These are phyloP conservation scores for Aureobasidium namibiae DNA, from an alignment of 2,329 filamentous ascomycete species.

Conservation along the genomic window DNA sequence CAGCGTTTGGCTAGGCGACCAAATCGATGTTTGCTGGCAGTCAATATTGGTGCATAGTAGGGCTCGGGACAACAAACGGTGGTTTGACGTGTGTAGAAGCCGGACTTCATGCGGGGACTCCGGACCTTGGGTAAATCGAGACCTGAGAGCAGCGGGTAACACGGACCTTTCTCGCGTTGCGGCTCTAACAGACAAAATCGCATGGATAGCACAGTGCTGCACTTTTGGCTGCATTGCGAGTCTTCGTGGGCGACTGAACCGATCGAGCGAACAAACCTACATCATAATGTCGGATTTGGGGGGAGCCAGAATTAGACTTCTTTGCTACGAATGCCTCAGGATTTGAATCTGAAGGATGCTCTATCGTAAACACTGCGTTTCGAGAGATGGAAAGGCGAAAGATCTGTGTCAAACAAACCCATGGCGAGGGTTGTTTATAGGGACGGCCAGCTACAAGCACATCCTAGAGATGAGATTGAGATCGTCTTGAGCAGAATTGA, in stretches of 20 bases:
- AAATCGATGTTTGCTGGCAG: not conserved
- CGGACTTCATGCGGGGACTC: conserved; percentile 11
- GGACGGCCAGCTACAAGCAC: not conserved
- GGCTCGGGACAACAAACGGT: not conserved
- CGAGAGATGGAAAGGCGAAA: not conserved
- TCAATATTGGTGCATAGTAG: not conserved
- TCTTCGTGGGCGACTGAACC: not conserved
- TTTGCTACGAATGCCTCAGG: not conserved
- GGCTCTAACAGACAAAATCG: not conserved
- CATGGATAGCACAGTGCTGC: not conserved
- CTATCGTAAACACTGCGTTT: not conserved
- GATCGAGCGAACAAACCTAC: not conserved
- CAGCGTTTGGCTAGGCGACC: not conserved
- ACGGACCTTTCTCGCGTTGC: conserved; percentile 4
- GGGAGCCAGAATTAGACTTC: not conserved
- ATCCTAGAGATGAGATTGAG: not conserved
- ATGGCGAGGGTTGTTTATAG: not conserved
- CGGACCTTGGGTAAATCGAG: not conserved
- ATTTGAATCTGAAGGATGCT: not conserved
- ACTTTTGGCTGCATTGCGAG: not conserved
- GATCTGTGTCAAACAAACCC: not conserved
- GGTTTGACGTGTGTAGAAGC: conserved; percentile 4
- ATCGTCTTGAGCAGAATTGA: not conserved
- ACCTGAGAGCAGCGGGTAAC: not conserved
- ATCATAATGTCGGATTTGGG: not conserved